Evolutionary conservation across 106 monocot genomes (phyloP).

Genomic region (Phalaenopsis equestris): DNA sequence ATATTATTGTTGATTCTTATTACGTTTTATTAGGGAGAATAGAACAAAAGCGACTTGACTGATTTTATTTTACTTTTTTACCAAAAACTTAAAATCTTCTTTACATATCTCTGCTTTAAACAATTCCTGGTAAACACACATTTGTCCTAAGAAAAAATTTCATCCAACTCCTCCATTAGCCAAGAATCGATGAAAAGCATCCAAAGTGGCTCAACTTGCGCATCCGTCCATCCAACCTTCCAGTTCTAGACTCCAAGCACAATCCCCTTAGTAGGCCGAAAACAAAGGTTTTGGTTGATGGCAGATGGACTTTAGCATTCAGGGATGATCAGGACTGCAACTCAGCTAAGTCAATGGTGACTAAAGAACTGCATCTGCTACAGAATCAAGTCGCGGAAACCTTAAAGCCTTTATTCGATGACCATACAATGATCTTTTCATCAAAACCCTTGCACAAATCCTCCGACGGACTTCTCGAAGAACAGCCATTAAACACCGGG

Average conservation of each 20-base stretch:
- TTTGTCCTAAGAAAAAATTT: not conserved
- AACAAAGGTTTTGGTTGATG: conserved; percentile 70
- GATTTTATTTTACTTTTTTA: not conserved
- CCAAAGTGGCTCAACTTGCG: conserved; percentile 88
- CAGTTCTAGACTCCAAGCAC: conserved; percentile 38
- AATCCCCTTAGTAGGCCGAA: conserved; percentile 26
- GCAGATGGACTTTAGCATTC: conserved; percentile 96
- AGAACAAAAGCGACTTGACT: not conserved
- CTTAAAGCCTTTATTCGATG: conserved; percentile 45
- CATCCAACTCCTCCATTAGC: conserved; percentile 31
- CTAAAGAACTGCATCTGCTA: conserved; percentile 44
- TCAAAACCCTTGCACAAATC: not conserved
- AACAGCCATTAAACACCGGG: not conserved
- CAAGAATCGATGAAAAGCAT: conserved; percentile 76
- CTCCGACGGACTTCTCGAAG: not conserved
- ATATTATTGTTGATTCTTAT: not conserved
- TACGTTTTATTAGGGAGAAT: not conserved
- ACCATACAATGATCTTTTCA: conserved; percentile 8
- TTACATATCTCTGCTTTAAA: too few species aligned
- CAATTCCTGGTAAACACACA: not conserved
- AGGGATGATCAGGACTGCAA: conserved; percentile 64
- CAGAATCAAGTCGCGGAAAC: conserved; percentile 35
- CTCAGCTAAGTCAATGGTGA: conserved; percentile 60
- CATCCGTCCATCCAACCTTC: conserved; percentile 68
- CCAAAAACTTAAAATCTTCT: too few species aligned